Conservation (phyloP, 371 early-diverging fungal genomes). For the Mucor saturninus region DNA sequence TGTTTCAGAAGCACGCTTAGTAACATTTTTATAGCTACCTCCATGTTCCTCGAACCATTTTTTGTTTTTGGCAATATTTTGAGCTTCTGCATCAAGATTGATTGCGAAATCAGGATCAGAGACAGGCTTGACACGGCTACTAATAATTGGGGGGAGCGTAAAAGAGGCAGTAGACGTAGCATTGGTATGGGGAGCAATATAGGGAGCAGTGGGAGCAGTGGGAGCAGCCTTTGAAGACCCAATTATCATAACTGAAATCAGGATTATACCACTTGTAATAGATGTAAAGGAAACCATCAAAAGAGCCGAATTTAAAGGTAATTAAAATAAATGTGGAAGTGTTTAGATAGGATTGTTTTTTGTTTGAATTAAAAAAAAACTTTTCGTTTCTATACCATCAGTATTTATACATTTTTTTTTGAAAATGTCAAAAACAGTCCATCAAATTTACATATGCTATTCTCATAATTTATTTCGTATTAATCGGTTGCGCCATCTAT, state of each 20-base stretch:
- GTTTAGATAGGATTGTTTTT: not conserved
- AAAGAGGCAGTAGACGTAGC: not conserved
- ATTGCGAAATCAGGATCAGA: not conserved
- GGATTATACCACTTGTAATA: slow-evolving; percentile 5
- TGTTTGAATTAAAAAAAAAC: not conserved
- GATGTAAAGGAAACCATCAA: slow-evolving; percentile 23
- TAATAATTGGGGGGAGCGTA: slow-evolving; percentile 18
- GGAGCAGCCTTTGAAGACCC: slow-evolving; percentile 15
- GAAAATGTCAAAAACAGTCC: too few species aligned
- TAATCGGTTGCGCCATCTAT: not conserved
- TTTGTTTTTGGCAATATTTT: slow-evolving; percentile 12
- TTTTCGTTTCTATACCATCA: not conserved
- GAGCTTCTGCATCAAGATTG: slow-evolving; percentile 4
- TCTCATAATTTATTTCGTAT: too few species aligned
- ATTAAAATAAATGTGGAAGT: not conserved
- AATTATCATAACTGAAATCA: slow-evolving; percentile 6
- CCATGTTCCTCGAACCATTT: slow-evolving; percentile 12
- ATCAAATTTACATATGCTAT: too few species aligned
- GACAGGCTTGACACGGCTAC: slow-evolving; percentile 5
- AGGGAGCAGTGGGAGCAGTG: not conserved
- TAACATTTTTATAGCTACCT: slow-evolving; percentile 2
- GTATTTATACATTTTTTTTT: not conserved
- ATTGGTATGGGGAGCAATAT: not conserved
- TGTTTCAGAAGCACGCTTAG: slow-evolving; percentile 1
- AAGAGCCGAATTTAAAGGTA: not conserved